Conservation (phyloP, 1,284 basidiomycete species). For the Porodaedalea pini region DNA sequence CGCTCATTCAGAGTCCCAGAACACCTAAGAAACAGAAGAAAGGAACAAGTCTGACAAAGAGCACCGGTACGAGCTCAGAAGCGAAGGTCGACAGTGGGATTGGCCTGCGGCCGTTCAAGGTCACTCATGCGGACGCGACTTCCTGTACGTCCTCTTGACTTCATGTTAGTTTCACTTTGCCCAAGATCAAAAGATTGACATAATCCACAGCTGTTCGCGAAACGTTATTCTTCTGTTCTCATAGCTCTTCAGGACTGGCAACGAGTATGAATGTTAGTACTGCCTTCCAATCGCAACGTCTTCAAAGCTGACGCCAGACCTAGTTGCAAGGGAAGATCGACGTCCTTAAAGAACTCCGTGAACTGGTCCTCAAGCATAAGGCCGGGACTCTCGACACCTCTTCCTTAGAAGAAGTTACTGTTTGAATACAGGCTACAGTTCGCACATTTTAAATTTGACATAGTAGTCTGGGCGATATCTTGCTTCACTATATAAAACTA, state of each 20-base stretch:
- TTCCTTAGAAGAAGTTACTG: conserved; percentile 10
- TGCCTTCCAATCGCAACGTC: neutral
- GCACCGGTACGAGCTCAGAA: neutral
- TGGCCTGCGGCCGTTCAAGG: conserved; percentile 52
- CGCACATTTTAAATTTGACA: too few species aligned
- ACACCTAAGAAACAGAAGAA: conserved; percentile 1
- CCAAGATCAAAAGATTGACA: too few species aligned
- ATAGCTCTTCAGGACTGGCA: conserved; percentile 67
- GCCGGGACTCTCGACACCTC: conserved; percentile 27
- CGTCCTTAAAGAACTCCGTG: conserved; percentile 29
- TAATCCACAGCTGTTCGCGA: conserved; percentile 31
- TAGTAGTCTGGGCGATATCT: too few species aligned
- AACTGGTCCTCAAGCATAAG: conserved; percentile 27
- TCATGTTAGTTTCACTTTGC: neutral
- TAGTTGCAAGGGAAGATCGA: conserved; percentile 33
- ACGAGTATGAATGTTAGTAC: conserved; percentile 26
- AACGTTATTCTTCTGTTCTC: conserved; percentile 63
- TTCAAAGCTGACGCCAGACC: neutral
- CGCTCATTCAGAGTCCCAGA: neutral
- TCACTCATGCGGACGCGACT: conserved; percentile 31
- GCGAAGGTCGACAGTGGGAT: conserved; percentile 21
- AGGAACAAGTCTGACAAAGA: neutral
- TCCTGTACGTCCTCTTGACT: neutral
- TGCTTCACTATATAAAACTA: too few species aligned
- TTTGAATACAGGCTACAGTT: neutral